phyloP scores from a whole-genome alignment of 2,329 filamentous ascomycete genomes.

The Colletotrichum siamense region DNA sequence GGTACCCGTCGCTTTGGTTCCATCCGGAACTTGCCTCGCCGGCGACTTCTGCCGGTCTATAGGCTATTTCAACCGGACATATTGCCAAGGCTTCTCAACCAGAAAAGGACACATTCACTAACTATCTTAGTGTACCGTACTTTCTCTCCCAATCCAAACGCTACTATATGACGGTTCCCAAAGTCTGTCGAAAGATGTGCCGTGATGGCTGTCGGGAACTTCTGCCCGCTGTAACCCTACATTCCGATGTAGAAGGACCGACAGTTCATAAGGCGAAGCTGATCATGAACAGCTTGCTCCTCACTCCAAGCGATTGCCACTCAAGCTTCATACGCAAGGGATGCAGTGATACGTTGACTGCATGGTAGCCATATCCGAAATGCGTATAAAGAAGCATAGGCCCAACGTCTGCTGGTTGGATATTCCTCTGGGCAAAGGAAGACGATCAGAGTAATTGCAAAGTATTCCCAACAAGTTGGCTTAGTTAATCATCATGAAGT shows the following conservation, averaged over 20 bases:
- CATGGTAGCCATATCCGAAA: neutral
- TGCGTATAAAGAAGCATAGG: neutral
- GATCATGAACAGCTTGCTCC: neutral
- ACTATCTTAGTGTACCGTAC: neutral
- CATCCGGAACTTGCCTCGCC: neutral
- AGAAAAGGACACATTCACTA: neutral
- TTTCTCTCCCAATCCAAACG: neutral
- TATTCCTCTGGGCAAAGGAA: neutral
- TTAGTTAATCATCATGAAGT: constrained; percentile 36
- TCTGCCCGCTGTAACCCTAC: neutral
- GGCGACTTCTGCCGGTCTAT: constrained; percentile 2
- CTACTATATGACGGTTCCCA: neutral
- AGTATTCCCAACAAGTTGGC: neutral
- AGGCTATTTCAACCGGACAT: neutral
- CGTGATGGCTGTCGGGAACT: neutral
- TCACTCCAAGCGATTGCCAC: neutral
- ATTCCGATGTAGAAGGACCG: neutral
- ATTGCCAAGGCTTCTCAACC: neutral
- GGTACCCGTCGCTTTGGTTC: neutral
- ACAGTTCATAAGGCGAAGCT: neutral
- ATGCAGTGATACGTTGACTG: neutral
- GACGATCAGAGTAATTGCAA: neutral
- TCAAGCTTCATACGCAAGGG: neutral
- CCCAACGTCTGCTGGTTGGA: accelerated
- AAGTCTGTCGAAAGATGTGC: neutral